Base-by-base conservation (phyloP, 2,329 filamentous ascomycete species). In the Sordariomycetes sp. region DNA sequence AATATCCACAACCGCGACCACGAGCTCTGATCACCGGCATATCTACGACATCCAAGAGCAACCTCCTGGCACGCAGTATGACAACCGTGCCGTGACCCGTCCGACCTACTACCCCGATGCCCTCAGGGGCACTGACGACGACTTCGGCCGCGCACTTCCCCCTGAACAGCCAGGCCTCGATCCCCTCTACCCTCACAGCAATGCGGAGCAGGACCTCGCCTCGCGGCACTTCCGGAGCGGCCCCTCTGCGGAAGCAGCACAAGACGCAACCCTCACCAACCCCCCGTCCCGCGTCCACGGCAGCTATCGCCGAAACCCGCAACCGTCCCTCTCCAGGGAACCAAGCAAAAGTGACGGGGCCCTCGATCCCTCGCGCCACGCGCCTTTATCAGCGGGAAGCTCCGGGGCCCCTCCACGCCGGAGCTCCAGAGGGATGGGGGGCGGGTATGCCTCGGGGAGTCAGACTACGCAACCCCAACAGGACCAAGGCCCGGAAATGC, bases 371-470 rank as follows among this genome's bases (percentile, higher is more conserved):
- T 76, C 78, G 60, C 78, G 78, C 56, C 83, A 82, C 63, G 76
- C 81, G 54, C 75, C 71, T 3, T 48, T 74, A 48, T 67, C 79
- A 43, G 70, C 73, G 34, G 79, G 76, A 16, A 85, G 81, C 67
- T 83, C 81, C 5, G 82, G 86, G 16, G 70, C 88, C 60, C 89
- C 90, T 52, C 87, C 88, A 50, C 83, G 91, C 65, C 82, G 87
- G 68, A 88, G 85, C 65, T 96, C 91, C 12, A 83, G 86, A 68
- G 84, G 88, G 52, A 81, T 87, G 71, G 81, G 79, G 46, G 79
- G 82, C 61, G 80, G 80, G 28, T 80, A 80, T 63, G 70, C 69
- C 51, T 68, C 76, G 2, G 71, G 59, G 14, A 59, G 28, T 52
- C 50, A 54, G 16, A 14, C 57, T 14, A 63, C 63, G 24, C 60